Conservation (phyloP, 2,329 filamentous ascomycete genomes). For the Fusarium metavorans region DNA sequence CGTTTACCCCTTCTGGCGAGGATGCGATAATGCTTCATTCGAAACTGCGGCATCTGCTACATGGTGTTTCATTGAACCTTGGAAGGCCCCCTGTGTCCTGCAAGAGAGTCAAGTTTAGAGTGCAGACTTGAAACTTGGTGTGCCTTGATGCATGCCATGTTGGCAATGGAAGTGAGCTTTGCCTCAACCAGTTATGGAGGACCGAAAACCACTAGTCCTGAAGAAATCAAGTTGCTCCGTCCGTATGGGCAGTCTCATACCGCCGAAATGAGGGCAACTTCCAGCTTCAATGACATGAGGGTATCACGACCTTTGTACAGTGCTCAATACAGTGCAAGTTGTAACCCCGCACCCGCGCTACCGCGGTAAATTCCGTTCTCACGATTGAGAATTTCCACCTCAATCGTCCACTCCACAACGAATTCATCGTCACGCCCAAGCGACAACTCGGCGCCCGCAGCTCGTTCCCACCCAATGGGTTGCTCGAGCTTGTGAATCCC, state of each 20-base stretch:
- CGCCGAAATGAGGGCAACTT: not conserved
- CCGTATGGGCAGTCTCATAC: not conserved
- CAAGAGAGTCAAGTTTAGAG: not conserved
- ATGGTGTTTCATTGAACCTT: not conserved
- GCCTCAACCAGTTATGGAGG: not conserved
- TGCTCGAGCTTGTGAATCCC: slow-evolving; percentile 36
- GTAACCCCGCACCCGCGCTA: slow-evolving; percentile 10
- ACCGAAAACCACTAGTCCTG: no score
- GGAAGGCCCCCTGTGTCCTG: not conserved
- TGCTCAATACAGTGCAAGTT: slow-evolving; percentile 25
- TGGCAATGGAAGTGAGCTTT: not conserved
- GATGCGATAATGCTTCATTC: not conserved
- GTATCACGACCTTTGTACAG: slow-evolving; percentile 18
- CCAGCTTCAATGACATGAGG: slow-evolving; percentile 6
- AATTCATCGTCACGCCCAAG: slow-evolving; percentile 39
- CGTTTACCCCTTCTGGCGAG: not conserved
- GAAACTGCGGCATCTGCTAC: not conserved
- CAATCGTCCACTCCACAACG: slow-evolving; percentile 40
- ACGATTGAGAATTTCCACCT: slow-evolving; percentile 45
- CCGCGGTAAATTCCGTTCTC: slow-evolving; percentile 37
- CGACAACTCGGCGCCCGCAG: slow-evolving; percentile 40
- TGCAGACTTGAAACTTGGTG: not conserved
- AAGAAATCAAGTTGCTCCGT: not conserved
- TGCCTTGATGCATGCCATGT: not conserved
- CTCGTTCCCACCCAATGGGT: slow-evolving; percentile 43